A percentile compares a stretch with the other conserved stretches of the same genome.
Conservation (phyloP, 495 filamentous ascomycete species). For the Xylaria acuta region DNA sequence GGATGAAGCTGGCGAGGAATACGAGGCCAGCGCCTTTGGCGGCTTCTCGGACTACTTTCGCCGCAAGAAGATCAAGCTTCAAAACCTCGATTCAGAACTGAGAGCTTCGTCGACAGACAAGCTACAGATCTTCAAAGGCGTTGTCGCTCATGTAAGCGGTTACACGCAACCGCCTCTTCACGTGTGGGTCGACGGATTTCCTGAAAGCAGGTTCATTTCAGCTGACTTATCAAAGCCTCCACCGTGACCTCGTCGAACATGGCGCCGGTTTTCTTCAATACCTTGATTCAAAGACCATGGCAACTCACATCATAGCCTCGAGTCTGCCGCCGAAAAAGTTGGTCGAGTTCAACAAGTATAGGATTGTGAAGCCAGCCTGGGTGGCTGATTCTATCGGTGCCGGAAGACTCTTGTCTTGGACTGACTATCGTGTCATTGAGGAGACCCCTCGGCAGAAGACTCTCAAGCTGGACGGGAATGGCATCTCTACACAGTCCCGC, state of each 20-base stretch:
- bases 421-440: constrained; percentile 79
- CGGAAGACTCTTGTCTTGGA: constrained; percentile 83
- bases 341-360: constrained; percentile 82
- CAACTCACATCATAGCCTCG: constrained; percentile 94
- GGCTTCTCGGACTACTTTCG: constrained; percentile 90
- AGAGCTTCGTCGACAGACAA: constrained; percentile 68
- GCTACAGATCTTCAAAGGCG: constrained; percentile 83
- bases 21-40: constrained; percentile 83
- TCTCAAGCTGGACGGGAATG: constrained; percentile 70
- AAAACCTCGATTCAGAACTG: constrained; percentile 86
- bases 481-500: constrained; percentile 69
- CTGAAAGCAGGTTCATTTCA: neutral
- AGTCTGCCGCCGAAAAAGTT: constrained; percentile 89
- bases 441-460: constrained; percentile 79
- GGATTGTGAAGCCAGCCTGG: constrained; percentile 97
- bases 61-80: constrained; percentile 93
- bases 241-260: constrained; percentile 83
- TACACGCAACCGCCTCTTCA: constrained; percentile 92
- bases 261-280: constrained; percentile 95
- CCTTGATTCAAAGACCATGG: constrained; percentile 89
- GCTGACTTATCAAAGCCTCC: constrained; percentile 53
- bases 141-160: constrained; percentile 89
- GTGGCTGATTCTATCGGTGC: constrained; percentile 85
- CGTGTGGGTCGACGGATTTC: constrained; percentile 50
- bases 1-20: constrained; percentile 86